Evolutionary conservation across 2,329 filamentous ascomycete species (phyloP).

Genomic region (Chaetomiaceae sp.): DNA sequence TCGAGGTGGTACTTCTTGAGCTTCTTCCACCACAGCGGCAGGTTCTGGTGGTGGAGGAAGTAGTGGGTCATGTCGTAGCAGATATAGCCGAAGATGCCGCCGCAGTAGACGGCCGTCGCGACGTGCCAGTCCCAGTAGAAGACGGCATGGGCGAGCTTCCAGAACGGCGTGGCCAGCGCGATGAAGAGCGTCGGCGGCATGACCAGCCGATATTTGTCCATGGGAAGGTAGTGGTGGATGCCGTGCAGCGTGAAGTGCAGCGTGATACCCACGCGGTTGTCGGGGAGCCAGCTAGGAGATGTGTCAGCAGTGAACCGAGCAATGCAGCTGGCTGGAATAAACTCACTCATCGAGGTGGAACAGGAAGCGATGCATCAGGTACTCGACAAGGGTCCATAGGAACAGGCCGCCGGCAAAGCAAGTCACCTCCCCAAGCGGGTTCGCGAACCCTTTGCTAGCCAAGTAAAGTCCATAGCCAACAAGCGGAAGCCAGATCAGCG

Average conservation of each 20-base stretch:
- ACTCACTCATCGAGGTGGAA: constrained; percentile 91
- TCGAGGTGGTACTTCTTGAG: constrained; percentile 97
- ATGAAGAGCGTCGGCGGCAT: constrained; percentile 92
- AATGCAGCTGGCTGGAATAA: not conserved
- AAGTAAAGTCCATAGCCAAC: constrained; percentile 66
- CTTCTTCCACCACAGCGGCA: constrained; percentile 81
- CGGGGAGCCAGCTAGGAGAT: constrained; percentile 66
- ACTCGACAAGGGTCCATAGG: constrained; percentile 88
- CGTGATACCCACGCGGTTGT: constrained; percentile 82
- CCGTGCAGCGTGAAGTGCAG: constrained; percentile 91
- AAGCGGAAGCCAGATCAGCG: constrained; percentile 75
- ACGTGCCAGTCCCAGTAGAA: constrained; percentile 83
- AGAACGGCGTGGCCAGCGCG: constrained; percentile 80
- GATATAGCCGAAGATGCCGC: constrained; percentile 90
- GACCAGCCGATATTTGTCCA: constrained; percentile 94
- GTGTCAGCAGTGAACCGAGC: constrained; percentile 25
- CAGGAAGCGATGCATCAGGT: constrained; percentile 78
- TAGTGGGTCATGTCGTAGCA: constrained; percentile 98
- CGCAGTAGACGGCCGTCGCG: constrained; percentile 72
- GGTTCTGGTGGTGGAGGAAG: constrained; percentile 92
- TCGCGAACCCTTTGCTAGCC: constrained; percentile 55
- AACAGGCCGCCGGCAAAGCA: constrained; percentile 68
- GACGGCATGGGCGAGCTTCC: constrained; percentile 76
- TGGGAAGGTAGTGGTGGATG: constrained; percentile 97
- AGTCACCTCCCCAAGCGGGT: constrained; percentile 39